Percentiles rank a stretch among this genome's conserved stretches.
These are phyloP conservation scores for Globisporangium nagaii DNA, from an alignment of 352 stramenopile species.

Conservation along the genomic window DNA sequence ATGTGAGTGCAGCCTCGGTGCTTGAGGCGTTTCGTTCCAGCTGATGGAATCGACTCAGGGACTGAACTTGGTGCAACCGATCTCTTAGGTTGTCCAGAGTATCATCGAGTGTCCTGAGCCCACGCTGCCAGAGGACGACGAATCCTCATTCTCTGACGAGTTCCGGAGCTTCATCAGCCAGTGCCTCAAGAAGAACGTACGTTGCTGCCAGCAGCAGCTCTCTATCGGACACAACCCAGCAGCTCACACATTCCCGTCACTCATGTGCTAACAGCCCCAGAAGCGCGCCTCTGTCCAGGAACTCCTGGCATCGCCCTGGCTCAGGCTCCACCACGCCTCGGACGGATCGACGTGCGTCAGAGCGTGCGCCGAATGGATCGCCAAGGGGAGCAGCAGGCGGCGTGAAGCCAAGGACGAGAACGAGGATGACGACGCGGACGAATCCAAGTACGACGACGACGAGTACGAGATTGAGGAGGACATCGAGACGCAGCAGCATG, in stretches of 20 bases:
- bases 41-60: no score
- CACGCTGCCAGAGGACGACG: constrained; percentile 26
- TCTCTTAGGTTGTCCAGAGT: constrained; percentile 55
- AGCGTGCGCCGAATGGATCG: constrained; percentile 32
- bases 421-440: constrained; percentile 12
- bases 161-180: constrained; percentile 52
- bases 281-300: constrained; percentile 53
- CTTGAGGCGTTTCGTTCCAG: no score
- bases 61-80: not conserved
- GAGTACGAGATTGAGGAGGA: constrained; percentile 55
- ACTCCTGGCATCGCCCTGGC: constrained; percentile 45
- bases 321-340: constrained; percentile 45
- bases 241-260: not conserved
- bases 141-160: constrained; percentile 34
- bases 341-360: constrained; percentile 21
- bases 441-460: constrained; percentile 28
- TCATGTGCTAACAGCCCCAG: constrained; percentile 24
- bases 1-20: no score
- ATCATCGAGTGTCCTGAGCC: constrained; percentile 63
- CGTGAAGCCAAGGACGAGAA: not conserved
- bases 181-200: constrained; percentile 68
- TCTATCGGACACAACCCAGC: not conserved
- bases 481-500: constrained; percentile 17
- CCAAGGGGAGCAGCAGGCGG: constrained; percentile 2
- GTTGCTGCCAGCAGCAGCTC: not conserved